Conservation (phyloP, 148 eudicot genomes). For the Rhododendron mucronatum region DNA sequence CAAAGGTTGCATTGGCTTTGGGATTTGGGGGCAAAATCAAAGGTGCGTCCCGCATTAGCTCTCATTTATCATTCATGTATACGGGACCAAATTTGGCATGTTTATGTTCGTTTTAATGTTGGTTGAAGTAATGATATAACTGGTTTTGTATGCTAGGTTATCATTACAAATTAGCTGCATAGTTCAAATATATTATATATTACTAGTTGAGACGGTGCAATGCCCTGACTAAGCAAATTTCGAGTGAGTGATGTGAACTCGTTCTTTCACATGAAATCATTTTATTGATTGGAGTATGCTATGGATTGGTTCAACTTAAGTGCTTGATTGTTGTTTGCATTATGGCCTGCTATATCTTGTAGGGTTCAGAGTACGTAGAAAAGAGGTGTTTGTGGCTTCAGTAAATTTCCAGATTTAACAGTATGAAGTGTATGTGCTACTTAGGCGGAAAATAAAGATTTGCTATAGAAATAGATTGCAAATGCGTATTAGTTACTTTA, state of each 20-base stretch:
- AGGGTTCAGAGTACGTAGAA: not conserved
- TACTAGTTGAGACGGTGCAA: not conserved
- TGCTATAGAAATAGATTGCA: not conserved
- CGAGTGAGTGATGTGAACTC: not conserved
- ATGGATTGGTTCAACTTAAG: not conserved
- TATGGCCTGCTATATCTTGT: not conserved
- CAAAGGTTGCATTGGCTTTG: constrained; percentile 48
- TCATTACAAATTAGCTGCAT: not conserved
- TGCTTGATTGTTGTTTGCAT: not conserved
- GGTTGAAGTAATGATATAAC: not conserved
- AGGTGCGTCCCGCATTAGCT: constrained; percentile 26
- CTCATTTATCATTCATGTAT: not conserved
- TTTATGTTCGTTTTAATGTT: not conserved
- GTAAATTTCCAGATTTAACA: not conserved
- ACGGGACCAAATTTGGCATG: not conserved
- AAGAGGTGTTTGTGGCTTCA: not conserved
- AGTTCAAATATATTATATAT: not conserved
- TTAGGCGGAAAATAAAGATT: not conserved
- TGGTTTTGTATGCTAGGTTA: not conserved
- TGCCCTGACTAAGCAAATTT: not conserved
- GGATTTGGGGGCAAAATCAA: constrained; percentile 41
- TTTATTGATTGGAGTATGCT: not conserved
- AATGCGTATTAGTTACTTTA: not conserved
- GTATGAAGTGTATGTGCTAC: not conserved
- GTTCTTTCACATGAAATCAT: not conserved